Evolutionary conservation across 2,329 filamentous ascomycete genomes (phyloP).

Genomic region (Pseudogymnoascus sp.): DNA sequence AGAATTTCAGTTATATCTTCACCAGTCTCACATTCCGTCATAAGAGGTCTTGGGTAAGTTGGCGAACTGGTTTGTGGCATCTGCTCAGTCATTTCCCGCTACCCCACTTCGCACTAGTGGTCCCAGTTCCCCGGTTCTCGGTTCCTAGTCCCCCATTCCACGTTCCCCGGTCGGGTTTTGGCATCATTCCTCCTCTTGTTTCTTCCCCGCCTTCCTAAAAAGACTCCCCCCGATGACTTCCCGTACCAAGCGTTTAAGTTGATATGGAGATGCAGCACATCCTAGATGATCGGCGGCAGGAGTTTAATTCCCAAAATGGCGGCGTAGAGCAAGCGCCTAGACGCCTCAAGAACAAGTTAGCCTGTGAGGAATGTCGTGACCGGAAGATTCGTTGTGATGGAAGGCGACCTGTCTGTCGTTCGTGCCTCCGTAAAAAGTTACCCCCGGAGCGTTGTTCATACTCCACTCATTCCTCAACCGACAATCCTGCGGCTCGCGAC

Average conservation of each 20-base stretch:
- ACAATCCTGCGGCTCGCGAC: background rate
- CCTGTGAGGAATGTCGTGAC: constrained; percentile 10
- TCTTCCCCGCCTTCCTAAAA: background rate
- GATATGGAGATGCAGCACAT: background rate
- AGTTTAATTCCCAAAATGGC: background rate
- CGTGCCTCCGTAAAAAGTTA: background rate
- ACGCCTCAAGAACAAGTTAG: constrained; percentile 8
- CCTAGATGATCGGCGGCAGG: background rate
- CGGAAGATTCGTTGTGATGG: constrained; percentile 11
- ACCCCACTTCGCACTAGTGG: background rate
- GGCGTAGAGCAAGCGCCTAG: background rate
- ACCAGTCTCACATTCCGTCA: background rate
- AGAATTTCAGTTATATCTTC: background rate
- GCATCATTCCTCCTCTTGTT: background rate
- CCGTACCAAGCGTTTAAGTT: background rate
- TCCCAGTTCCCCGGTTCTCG: background rate
- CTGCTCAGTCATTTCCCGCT: background rate
- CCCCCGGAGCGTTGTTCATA: background rate
- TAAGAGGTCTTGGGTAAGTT: background rate
- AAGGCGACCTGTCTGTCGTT: background rate
- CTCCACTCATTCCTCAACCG: background rate
- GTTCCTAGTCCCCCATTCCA: background rate
- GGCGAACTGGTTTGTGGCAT: background rate
- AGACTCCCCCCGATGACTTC: background rate
- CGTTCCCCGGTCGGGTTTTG: background rate